These are phyloP conservation scores for Takakia lepidozioides DNA, from an alignment of 225 moss, liverwort and hornwort genomes.

Conservation along the genomic window DNA sequence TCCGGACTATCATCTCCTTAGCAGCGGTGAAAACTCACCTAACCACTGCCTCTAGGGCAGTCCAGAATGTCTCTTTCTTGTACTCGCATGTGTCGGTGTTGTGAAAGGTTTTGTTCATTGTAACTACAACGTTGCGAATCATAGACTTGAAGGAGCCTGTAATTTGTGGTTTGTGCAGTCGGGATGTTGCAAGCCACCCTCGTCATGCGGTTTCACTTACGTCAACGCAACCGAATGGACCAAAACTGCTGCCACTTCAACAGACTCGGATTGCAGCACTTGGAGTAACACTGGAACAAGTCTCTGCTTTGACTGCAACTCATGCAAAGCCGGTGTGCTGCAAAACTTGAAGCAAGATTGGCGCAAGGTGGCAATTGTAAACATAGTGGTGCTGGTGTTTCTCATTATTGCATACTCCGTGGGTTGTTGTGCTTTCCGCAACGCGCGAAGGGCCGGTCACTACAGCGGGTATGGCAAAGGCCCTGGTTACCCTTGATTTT, in stretches of 20 bases:
- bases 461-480: no score
- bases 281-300: constrained; percentile 23
- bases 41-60: no score
- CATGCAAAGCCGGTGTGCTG: constrained; percentile 50
- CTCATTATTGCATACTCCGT: constrained; percentile 35
- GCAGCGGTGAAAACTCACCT: no score
- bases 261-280: constrained; percentile 18
- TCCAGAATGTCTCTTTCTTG: no score
- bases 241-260: neutral
- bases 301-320: constrained; percentile 40
- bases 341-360: constrained; percentile 46
- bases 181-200: constrained; percentile 51
- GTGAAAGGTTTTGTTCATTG: no score
- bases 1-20: no score
- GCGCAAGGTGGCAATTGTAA: constrained; percentile 34
- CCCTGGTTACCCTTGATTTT: no score
- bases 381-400: constrained; percentile 24
- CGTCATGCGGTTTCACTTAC: constrained; percentile 20
- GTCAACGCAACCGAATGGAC: constrained; percentile 24
- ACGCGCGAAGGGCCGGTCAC: no score
- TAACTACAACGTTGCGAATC: no score
- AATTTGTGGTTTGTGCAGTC: no score
- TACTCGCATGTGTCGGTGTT: no score
- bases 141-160: no score
- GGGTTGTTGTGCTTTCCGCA: constrained; percentile 48